Percentiles rank a stretch among this genome's conserved stretches.
Conservation (phyloP, 2,329 filamentous ascomycete species). For the Penicillium rolfsii region DNA sequence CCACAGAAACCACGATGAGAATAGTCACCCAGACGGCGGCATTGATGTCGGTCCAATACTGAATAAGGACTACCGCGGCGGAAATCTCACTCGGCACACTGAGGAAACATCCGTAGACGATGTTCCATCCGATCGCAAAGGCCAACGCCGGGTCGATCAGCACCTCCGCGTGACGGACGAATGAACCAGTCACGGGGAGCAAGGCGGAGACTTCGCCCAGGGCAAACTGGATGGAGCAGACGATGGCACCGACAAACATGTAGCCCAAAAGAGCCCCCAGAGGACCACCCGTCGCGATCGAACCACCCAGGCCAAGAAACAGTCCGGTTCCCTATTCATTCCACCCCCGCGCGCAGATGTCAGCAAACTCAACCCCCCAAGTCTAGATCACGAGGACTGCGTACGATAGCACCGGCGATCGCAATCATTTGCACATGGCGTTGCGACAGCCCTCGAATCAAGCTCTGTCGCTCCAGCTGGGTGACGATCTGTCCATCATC, state of each 20-base stretch:
- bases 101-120: conserved; percentile 57
- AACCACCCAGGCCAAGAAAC: conserved; percentile 56
- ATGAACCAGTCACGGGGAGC: conserved; percentile 56
- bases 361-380: not conserved
- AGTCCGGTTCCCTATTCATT: conserved; percentile 49
- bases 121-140: conserved; percentile 54
- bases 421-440: conserved; percentile 52
- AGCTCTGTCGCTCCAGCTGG: conserved; percentile 52
- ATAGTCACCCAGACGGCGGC: conserved; percentile 51
- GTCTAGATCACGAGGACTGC: conserved; percentile 8
- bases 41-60: conserved; percentile 58
- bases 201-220: conserved; percentile 57
- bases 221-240: conserved; percentile 56
- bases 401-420: conserved; percentile 49
- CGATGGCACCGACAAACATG: conserved; percentile 53
- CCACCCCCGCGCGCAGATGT: not conserved
- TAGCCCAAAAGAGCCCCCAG: conserved; percentile 57
- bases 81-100: conserved; percentile 64
- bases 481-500: conserved; percentile 32
- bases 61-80: conserved; percentile 64
- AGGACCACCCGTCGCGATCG: conserved; percentile 55
- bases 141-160: conserved; percentile 56
- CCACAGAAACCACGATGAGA: conserved; percentile 61
- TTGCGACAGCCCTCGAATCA: conserved; percentile 50
- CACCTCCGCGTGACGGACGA: conserved; percentile 56